Conservation (phyloP, 441 rosid genomes). For the Populus hybrid region DNA sequence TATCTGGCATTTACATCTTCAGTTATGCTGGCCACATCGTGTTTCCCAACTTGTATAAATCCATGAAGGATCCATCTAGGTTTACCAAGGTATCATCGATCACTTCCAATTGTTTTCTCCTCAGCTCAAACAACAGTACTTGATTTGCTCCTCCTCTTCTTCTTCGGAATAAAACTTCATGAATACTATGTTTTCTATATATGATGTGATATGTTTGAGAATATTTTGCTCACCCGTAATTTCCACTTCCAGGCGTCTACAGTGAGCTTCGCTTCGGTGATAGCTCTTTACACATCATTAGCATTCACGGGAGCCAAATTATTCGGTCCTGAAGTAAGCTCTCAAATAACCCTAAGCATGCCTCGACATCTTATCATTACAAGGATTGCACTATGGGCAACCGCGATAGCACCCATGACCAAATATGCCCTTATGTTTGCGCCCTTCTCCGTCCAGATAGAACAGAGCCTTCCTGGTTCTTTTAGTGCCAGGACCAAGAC, state of each 20-base stretch:
- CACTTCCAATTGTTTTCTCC: background rate
- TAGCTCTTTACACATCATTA: slow-evolving; percentile 44
- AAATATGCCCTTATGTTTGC: slow-evolving; percentile 70
- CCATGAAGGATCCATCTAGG: slow-evolving; percentile 75
- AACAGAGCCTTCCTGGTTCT: slow-evolving; percentile 47
- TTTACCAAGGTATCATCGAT: slow-evolving; percentile 54
- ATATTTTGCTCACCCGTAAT: no score
- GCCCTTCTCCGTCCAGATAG: slow-evolving; percentile 64
- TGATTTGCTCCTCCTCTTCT: no score
- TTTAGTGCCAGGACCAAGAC: slow-evolving; percentile 32
- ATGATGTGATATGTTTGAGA: background rate
- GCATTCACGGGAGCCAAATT: slow-evolving; percentile 65
- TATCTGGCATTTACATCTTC: slow-evolving; percentile 64
- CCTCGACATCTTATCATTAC: slow-evolving; percentile 48
- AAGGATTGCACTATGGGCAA: slow-evolving; percentile 69
- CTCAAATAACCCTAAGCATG: slow-evolving; percentile 70
- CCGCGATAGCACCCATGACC: slow-evolving; percentile 70
- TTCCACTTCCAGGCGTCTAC: slow-evolving; percentile 43
- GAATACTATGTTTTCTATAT: background rate
- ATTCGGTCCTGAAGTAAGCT: slow-evolving; percentile 51
- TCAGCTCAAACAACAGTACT: background rate
- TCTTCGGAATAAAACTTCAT: background rate
- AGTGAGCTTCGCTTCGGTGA: slow-evolving; percentile 61
- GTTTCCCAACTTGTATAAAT: slow-evolving; percentile 63
- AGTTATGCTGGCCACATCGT: slow-evolving; percentile 71